A percentile compares a stretch with the other conserved stretches of the same genome.
These are phyloP conservation scores for Pseudogymnoascus pannorum DNA, from an alignment of 2,329 filamentous ascomycete genomes.

Conservation along the genomic window DNA sequence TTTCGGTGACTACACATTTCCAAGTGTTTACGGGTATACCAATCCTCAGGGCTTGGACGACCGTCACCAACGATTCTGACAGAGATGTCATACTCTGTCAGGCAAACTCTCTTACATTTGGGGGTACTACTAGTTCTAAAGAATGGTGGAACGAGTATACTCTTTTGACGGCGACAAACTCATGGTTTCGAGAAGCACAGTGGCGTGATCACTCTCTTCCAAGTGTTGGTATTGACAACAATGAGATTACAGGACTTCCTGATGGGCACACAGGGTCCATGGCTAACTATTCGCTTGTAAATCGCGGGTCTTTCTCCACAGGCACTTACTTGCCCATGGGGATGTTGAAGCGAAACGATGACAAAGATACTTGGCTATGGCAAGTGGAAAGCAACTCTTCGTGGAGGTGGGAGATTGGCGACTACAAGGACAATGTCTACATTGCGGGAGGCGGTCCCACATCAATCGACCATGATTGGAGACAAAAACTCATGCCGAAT, in stretches of 20 bases:
- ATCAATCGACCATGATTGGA: slow-evolving; percentile 20
- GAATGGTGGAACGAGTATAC: too few species aligned
- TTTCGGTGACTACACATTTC: too few species aligned
- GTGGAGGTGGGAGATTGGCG: slow-evolving; percentile 32
- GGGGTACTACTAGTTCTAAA: too few species aligned
- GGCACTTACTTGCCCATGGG: slow-evolving; percentile 28
- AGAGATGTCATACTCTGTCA: too few species aligned
- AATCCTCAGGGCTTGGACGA: too few species aligned
- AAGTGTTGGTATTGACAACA: slow-evolving; percentile 26
- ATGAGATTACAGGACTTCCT: slow-evolving; percentile 17
- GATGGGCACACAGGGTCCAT: too few species aligned
- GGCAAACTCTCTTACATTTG: too few species aligned
- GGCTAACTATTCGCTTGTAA: slow-evolving; percentile 23
- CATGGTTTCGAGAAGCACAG: slow-evolving; percentile 31
- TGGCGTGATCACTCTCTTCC: slow-evolving; percentile 26
- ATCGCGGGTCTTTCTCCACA: slow-evolving; percentile 28
- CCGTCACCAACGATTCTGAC: too few species aligned
- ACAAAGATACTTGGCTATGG: slow-evolving; percentile 29
- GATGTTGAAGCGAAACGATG: slow-evolving; percentile 19
- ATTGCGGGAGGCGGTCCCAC: slow-evolving; percentile 26
- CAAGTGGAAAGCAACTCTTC: slow-evolving; percentile 32
- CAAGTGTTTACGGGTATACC: too few species aligned
- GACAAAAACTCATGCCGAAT: too few species aligned
- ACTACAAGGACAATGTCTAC: slow-evolving; percentile 30
- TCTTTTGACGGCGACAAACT: background rate